Percentiles rank a stretch among this genome's conserved stretches.
Conservation (phyloP, 345 rosid species). For the Trapa incisa region DNA sequence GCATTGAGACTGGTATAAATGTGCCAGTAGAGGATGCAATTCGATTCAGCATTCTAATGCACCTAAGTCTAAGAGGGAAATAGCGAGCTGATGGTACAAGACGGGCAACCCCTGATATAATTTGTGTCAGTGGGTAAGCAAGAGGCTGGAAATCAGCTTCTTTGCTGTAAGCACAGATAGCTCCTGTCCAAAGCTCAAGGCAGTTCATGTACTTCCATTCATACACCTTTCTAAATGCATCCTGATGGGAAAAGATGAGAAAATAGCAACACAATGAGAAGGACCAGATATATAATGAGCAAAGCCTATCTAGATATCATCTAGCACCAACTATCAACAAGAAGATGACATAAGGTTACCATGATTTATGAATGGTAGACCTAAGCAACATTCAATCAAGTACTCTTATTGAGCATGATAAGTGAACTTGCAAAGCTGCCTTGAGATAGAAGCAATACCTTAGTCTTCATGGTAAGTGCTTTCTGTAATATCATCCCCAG, state of each 20-base stretch:
- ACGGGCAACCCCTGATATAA: conserved; percentile 80
- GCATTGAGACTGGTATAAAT: conserved; percentile 83
- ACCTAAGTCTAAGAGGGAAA: conserved; percentile 80
- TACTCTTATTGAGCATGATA: neutral
- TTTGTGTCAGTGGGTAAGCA: conserved; percentile 81
- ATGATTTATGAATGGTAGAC: neutral
- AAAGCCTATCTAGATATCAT: neutral
- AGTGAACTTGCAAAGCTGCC: neutral
- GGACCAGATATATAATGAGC: neutral
- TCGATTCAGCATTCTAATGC: conserved; percentile 81
- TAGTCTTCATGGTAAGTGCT: conserved; percentile 77
- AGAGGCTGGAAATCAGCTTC: conserved; percentile 75
- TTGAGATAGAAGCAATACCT: conserved; percentile 27
- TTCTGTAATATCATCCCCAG: conserved; percentile 75
- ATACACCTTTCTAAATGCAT: conserved; percentile 83
- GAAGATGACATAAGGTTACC: neutral
- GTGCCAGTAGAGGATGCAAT: conserved; percentile 65
- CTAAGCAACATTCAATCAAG: too few relatives aligned
- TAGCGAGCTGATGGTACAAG: conserved; percentile 92
- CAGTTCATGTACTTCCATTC: conserved; percentile 95
- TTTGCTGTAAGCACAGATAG: conserved; percentile 54
- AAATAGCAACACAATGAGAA: neutral
- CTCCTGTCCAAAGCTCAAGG: conserved; percentile 98
- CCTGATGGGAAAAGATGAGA: conserved; percentile 24
- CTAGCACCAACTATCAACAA: neutral